Percentiles rank a stretch among this genome's conserved stretches.
These are phyloP conservation scores for Arthroderma sp. DNA, from an alignment of 2,329 filamentous ascomycete genomes.

Conservation along the genomic window DNA sequence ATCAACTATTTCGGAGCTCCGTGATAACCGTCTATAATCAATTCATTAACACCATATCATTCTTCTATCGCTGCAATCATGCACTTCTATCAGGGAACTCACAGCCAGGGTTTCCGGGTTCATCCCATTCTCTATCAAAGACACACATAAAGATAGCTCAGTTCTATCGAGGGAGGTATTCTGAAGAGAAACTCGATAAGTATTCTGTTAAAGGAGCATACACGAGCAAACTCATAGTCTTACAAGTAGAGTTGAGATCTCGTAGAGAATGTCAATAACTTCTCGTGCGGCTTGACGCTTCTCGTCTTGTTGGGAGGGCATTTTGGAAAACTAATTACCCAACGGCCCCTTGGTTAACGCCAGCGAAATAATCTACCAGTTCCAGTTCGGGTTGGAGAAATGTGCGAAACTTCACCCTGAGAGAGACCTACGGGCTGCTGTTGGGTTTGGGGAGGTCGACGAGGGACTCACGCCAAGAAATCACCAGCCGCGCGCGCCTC, in stretches of 20 bases:
- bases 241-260: constrained; percentile 37
- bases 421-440: no score
- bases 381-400: no score
- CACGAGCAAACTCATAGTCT: background rate
- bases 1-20: constrained; percentile 18
- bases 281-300: constrained; percentile 38
- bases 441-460: no score
- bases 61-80: no score
- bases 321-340: constrained; percentile 10
- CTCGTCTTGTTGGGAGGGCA: constrained; percentile 31
- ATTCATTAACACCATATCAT: constrained; percentile 2
- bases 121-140: constrained; percentile 91
- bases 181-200: constrained; percentile 32
- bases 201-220: no score
- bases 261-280: constrained; percentile 38
- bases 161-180: constrained; percentile 88
- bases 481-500: no score
- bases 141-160: constrained; percentile 87
- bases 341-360: no score
- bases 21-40: constrained; percentile 31
- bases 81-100: constrained; percentile 26
- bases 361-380: no score
- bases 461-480: no score
- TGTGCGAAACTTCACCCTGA: no score
- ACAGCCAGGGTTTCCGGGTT: constrained; percentile 92